Conservation (phyloP, 1,139 yeast species). For the Pichia sp. region DNA sequence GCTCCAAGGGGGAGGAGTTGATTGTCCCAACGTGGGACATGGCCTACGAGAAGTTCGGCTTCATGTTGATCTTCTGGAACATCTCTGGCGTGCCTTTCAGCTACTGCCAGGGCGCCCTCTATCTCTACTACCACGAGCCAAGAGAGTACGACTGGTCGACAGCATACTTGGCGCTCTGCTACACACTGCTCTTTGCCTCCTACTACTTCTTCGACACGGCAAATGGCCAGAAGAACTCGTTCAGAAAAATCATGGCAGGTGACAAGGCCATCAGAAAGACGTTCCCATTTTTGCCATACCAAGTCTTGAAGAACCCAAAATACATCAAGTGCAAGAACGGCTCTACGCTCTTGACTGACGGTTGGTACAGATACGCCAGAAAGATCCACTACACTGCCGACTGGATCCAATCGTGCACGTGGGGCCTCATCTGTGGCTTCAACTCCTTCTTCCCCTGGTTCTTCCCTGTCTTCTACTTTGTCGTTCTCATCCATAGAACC, state of each 20-base stretch:
- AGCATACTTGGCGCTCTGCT: constrained; percentile 52
- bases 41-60: constrained; percentile 98
- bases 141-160: constrained; percentile 70
- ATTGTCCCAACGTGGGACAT: constrained; percentile 99
- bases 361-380: constrained; percentile 91
- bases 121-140: constrained; percentile 77
- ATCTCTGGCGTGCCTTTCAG: constrained; percentile 99
- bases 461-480: constrained; percentile 84
- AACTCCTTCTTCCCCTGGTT: constrained; percentile 91
- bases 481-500: constrained; percentile 85
- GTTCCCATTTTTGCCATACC: constrained; percentile 90
- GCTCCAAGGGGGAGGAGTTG: constrained; percentile 95
- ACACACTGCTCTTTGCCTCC: constrained; percentile 55
- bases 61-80: constrained; percentile 97
- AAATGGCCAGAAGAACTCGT: constrained; percentile 91
- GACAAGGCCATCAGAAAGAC: constrained; percentile 70
- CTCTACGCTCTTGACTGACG: constrained; percentile 78
- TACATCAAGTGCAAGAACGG: constrained; percentile 85
- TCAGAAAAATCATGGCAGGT: constrained; percentile 84
- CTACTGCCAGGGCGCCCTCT: constrained; percentile 89
- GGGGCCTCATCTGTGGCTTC: constrained; percentile 92
- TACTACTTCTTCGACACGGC: constrained; percentile 94
- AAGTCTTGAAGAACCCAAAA: constrained; percentile 73
- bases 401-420: constrained; percentile 76
- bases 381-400: constrained; percentile 96